Evolutionary conservation across 345 rosid species (phyloP), one percentile per base, ranked within the genome.

Genomic region (Sisymbrium irio): DNA sequence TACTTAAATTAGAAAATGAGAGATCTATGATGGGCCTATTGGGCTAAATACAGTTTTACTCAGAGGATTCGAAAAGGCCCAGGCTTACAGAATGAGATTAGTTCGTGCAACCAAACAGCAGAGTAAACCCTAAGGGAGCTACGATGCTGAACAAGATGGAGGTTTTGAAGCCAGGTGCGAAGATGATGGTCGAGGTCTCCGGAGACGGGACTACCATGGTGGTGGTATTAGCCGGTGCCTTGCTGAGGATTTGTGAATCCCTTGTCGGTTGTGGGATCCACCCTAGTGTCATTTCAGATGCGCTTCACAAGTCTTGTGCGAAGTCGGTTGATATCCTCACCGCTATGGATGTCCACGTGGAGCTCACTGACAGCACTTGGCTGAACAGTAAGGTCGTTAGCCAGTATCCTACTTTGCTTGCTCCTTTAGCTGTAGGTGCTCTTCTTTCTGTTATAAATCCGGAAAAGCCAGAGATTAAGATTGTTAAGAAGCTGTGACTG

Each of bases 121-220:
- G 32, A 5, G 60, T 74, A 67, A 67, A 59, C 73, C 78, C 78
- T 67, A 69, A 28, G 17, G 51, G 98, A 25, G 98, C 98, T 44
- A 91, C 98, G 72, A 94, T 94, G 79, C 85, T 94, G 19, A 88
- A 94, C 85, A 88, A 91, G 79, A 89, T 94, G 95, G 97, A 92
- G 55, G 97, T 90, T 63, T 85, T 95, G 45, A 97, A 95, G 82
- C 97, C 99, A 2, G 97, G 97, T 0, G 97, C 97, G 4, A 95
- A 95, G 80, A 95, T 92, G 99, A 87, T 95, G 14, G 99, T 92
- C 9, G 97, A 95, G 72, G 90, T 95, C 37, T 92, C 99, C 0
- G 99, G 99, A 3, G 99, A 95, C 17, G 99, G 99, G 2, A 92
- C 99, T 55, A 95, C 99, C 19, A 95, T 98, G 3, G 99, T 95